Evolutionary conservation across 2,329 filamentous ascomycete genomes (phyloP), one percentile per base, ranked within the genome.

Genomic region (Dryadomyces quercus-mongolicae): DNA sequence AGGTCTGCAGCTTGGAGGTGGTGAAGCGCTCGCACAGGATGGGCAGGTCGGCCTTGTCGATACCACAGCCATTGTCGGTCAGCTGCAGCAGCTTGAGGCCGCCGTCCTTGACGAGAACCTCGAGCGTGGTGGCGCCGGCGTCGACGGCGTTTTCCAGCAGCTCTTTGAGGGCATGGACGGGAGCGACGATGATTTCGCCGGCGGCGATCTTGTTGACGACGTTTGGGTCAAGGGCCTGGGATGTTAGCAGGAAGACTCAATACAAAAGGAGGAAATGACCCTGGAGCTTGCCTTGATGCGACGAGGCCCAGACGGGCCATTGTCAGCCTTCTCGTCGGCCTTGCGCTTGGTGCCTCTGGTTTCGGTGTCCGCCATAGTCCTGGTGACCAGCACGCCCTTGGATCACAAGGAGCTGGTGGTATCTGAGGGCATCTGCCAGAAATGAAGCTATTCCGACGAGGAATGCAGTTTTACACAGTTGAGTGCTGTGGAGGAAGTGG

Each of bases 131-230:
- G 3, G 93, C 88, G 5, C 93, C 92, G n/a, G 94, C 93, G 70
- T 98, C 94, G 16, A 98, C 90, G 4, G 93, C 86, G 63, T 98
- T 98, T 67, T 98, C 93, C 13, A 98, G 90, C 51, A 98, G 74
- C 67, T 98, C 93, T 69, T 98, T 98, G 55, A 98, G 70, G 3
- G 94, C 93, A 68, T 98, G 89, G 31, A 96, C 90, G 0, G 93
- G 94, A 2, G 93, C 92, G 50, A 98, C 90, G 57, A 98, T 98
- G 63, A 98, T 98, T 68, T 98, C 93, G 20, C 93, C 93, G 0
- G 93, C 93, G 1, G 93, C 93, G 61, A 98, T 98, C 68, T 97
- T 98, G 74, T 97, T 98, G 60, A 98, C 87, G 21, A 98, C 93
- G 71, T 93, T 86, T 59, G 87, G 84, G 63, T 95, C 88, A 25